Conservation (phyloP, 352 stramenopile genomes). For the Globisporangium echinulatum region DNA sequence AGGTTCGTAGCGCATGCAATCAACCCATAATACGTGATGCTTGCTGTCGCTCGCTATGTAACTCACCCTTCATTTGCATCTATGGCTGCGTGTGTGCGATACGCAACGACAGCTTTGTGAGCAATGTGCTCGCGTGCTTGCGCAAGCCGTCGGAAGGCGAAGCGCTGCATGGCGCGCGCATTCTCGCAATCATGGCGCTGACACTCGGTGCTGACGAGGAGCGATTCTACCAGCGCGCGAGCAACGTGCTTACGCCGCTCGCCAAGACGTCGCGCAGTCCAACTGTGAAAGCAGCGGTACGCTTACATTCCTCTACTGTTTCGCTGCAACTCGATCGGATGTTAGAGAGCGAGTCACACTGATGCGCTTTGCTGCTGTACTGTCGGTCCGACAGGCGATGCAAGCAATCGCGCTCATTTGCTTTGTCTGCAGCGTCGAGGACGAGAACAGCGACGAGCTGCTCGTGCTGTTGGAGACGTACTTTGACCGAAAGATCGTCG, state of each 20-base stretch:
- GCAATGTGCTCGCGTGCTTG: slow-evolving; percentile 58
- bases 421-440: slow-evolving; percentile 72
- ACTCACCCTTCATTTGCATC: neutral
- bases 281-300: slow-evolving; percentile 62
- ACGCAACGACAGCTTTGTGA: slow-evolving; percentile 35
- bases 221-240: slow-evolving; percentile 65
- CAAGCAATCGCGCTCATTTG: slow-evolving; percentile 62
- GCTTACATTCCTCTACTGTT: slow-evolving; percentile 3
- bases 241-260: slow-evolving; percentile 64
- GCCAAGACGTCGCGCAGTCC: slow-evolving; percentile 53
- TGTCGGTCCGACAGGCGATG: slow-evolving; percentile 13
- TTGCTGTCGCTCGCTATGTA: too few species aligned
- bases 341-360: neutral
- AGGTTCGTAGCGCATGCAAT: slow-evolving; percentile 28
- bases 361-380: slow-evolving; percentile 21
- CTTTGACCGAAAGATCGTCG: slow-evolving; percentile 59
- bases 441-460: slow-evolving; percentile 68
- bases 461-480: slow-evolving; percentile 59
- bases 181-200: slow-evolving; percentile 67
- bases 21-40: neutral
- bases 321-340: neutral
- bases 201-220: slow-evolving; percentile 75
- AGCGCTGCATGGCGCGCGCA: slow-evolving; percentile 51
- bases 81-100: neutral
- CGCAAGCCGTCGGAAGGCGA: slow-evolving; percentile 70